A percentile compares a stretch with the other conserved stretches of the same genome.
Conservation (phyloP, 257 asterid species). For the Ajuga chamaepitys region DNA sequence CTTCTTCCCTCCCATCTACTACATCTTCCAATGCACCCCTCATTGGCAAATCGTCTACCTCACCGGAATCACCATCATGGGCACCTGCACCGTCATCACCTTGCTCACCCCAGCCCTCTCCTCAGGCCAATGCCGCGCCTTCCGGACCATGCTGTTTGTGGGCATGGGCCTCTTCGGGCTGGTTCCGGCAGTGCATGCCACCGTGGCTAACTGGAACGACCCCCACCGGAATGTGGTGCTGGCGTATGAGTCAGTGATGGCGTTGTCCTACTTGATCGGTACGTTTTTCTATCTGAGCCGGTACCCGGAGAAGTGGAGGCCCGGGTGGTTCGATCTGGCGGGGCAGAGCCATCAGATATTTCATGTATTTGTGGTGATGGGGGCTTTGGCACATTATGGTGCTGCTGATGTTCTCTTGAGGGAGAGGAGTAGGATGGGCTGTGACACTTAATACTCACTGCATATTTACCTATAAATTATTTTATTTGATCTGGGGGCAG, state of each 20-base stretch:
- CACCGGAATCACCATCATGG: constrained; percentile 57
- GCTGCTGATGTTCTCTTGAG: constrained; percentile 68
- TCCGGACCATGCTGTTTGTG: constrained; percentile 59
- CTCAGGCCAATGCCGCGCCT: constrained; percentile 53
- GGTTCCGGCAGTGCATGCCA: constrained; percentile 70
- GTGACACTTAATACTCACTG: constrained; percentile 8
- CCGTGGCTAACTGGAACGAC: constrained; percentile 58
- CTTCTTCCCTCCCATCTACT: constrained; percentile 91
- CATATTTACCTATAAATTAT: too few relatives aligned
- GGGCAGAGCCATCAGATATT: constrained; percentile 98
- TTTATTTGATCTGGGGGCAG: too few relatives aligned
- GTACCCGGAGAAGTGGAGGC: constrained; percentile 85
- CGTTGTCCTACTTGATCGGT: constrained; percentile 56
- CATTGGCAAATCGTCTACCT: constrained; percentile 85
- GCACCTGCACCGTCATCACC: constrained; percentile 51
- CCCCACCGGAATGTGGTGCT: constrained; percentile 53
- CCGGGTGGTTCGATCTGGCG: constrained; percentile 85
- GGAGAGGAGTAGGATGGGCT: constrained; percentile 40
- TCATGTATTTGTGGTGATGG: constrained; percentile 80
- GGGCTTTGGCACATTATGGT: constrained; percentile 89
- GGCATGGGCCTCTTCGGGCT: constrained; percentile 82
- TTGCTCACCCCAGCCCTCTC: constrained; percentile 65
- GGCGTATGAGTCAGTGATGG: constrained; percentile 70
- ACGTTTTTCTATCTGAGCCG: constrained; percentile 58
- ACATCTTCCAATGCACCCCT: constrained; percentile 83